Conservation (phyloP, 352 stramenopile species). For the Pythium brachiatum region DNA sequence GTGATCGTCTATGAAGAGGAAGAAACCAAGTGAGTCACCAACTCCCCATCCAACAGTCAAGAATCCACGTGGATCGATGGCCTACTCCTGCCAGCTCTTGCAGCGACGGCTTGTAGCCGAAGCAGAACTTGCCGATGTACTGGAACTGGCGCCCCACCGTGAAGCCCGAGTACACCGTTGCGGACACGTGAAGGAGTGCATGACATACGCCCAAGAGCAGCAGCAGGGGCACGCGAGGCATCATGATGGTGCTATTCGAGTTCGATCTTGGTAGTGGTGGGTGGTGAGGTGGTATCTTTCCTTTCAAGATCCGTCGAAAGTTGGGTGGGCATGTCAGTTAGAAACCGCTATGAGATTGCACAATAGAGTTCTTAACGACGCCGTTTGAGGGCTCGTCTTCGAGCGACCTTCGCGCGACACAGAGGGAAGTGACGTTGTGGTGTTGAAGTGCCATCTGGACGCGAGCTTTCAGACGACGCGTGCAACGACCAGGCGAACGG, state of each 20-base stretch:
- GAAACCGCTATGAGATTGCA: background rate
- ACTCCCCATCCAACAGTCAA: background rate
- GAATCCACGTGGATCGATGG: background rate
- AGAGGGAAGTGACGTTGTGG: background rate
- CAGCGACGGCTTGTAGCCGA: conserved; percentile 58
- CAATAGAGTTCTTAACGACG: background rate
- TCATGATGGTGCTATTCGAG: background rate
- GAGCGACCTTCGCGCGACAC: conserved; percentile 1
- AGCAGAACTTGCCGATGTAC: conserved; percentile 84
- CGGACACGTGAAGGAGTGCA: conserved; percentile 6
- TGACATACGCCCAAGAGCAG: background rate
- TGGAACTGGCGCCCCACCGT: conserved; percentile 68
- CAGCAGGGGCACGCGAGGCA: conserved; percentile 5
- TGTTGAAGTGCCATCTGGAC: conserved; percentile 1
- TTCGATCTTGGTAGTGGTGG: background rate
- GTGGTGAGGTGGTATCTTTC: conserved; percentile 8
- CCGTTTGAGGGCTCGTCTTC: background rate
- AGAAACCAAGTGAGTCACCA: background rate
- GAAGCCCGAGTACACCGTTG: conserved; percentile 57
- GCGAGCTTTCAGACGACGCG: background rate
- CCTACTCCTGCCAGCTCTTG: conserved; percentile 55
- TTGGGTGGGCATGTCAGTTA: conserved; percentile 1
- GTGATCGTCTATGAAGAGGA: conserved; percentile 41
- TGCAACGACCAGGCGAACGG: background rate
- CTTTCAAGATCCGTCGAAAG: conserved; percentile 27